Evolutionary conservation across 768 basidiomycete genomes (phyloP).

Genomic region (Xerocomellus amylosporus): DNA sequence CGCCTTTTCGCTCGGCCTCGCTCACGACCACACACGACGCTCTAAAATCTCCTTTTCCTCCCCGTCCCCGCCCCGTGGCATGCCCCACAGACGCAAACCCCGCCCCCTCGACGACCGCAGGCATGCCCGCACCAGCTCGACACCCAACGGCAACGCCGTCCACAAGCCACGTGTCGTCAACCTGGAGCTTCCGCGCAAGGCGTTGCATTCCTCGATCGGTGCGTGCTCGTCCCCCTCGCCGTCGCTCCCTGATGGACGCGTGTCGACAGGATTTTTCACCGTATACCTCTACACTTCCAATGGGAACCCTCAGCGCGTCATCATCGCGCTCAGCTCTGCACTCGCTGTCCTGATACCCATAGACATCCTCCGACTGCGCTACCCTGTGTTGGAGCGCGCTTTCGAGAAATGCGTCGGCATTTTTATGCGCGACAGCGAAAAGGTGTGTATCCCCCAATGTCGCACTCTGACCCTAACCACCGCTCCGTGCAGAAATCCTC

Average conservation of each 20-base stretch:
- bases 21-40: conserved; percentile 35
- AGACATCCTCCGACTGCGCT: conserved; percentile 72
- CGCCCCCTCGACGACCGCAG: conserved; percentile 13
- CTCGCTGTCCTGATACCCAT: conserved; percentile 68
- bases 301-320: conserved; percentile 48
- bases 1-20: conserved; percentile 35
- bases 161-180: conserved; percentile 42
- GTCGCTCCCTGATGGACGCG: background rate
- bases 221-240: conserved; percentile 27
- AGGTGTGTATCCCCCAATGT: conserved; percentile 39
- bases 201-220: conserved; percentile 89
- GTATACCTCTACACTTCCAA: conserved; percentile 54
- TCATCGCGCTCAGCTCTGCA: conserved; percentile 60
- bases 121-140: conserved; percentile 9
- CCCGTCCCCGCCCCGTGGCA: conserved; percentile 29
- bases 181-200: conserved; percentile 90
- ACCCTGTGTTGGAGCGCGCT: conserved; percentile 57
- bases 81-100: conserved; percentile 27
- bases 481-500: conserved; percentile 44
- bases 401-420: conserved; percentile 76
- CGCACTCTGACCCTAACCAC: background rate
- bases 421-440: conserved; percentile 89
- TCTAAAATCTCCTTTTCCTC: conserved; percentile 46
- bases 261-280: conserved; percentile 56
- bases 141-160: conserved; percentile 2